Percentiles rank a stretch among this genome's conserved stretches.
Evolutionary conservation across 192 early-diverging fungal genomes (phyloP).

Genomic region (Rhizophagus sp.): DNA sequence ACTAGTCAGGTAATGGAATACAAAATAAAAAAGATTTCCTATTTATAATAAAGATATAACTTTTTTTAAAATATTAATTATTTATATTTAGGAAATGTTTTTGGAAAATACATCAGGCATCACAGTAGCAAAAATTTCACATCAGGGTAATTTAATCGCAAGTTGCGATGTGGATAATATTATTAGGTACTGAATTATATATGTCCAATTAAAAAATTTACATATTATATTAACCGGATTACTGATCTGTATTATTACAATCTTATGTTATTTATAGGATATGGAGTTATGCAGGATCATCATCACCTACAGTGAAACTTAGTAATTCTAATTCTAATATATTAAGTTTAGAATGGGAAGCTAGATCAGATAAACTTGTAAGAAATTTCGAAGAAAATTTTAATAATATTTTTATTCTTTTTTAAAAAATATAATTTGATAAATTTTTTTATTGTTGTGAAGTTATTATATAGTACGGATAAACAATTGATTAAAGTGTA

Average conservation of each 20-base stretch:
- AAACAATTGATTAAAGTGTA: conserved; percentile 51
- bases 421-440: neutral
- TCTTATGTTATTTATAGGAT: conserved; percentile 31
- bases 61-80: neutral
- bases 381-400: neutral
- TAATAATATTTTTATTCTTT: neutral
- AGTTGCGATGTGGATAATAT: conserved; percentile 66
- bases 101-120: conserved; percentile 62
- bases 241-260: neutral
- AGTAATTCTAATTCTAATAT: conserved; percentile 43
- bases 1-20: neutral
- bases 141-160: conserved; percentile 55
- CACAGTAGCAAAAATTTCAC: conserved; percentile 56
- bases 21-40: neutral
- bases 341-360: conserved; percentile 46
- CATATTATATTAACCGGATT: neutral
- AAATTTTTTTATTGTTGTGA: conserved; percentile 14
- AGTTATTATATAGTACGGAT: conserved; percentile 58
- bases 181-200: conserved; percentile 36
- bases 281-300: conserved; percentile 46
- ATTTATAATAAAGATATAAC: neutral
- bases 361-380: conserved; percentile 49
- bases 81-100: conserved; percentile 50
- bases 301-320: conserved; percentile 33
- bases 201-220: neutral